These are phyloP conservation scores for Fusarium vanettenii DNA, from an alignment of 2,329 filamentous ascomycete species.

Conservation along the genomic window DNA sequence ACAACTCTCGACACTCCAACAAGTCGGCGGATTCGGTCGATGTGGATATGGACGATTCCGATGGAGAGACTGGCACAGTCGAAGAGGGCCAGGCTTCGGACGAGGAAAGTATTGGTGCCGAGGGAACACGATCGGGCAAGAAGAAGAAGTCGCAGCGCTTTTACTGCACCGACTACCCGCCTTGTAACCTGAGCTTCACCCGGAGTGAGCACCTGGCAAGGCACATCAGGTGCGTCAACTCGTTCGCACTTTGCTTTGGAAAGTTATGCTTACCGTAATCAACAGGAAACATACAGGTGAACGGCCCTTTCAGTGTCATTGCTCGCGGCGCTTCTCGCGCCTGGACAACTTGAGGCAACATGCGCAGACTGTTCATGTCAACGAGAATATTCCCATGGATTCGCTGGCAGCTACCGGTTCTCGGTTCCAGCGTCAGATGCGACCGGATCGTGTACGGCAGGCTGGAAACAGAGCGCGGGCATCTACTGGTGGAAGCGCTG, in stretches of 20 bases:
- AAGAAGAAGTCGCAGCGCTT: slow-evolving; percentile 98
- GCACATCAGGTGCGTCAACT: slow-evolving; percentile 79
- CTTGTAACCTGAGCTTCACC: slow-evolving; percentile 94
- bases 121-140: slow-evolving; percentile 78
- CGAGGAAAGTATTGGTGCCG: slow-evolving; percentile 71
- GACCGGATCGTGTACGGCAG: slow-evolving; percentile 85
- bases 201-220: slow-evolving; percentile 94
- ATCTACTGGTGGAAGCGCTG: slow-evolving; percentile 79
- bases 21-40: slow-evolving; percentile 75
- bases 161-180: slow-evolving; percentile 94
- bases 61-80: slow-evolving; percentile 66
- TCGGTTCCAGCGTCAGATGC: slow-evolving; percentile 90
- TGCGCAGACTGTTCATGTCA: slow-evolving; percentile 96
- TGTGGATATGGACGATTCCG: slow-evolving; percentile 81
- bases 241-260: background rate
- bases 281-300: slow-evolving; percentile 95
- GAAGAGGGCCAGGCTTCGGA: slow-evolving; percentile 71
- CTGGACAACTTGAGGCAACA: slow-evolving; percentile 96
- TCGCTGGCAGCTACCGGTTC: slow-evolving; percentile 94
- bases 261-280: slow-evolving; percentile 16
- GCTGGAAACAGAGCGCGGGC: slow-evolving; percentile 79
- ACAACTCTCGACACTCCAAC: slow-evolving; percentile 70
- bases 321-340: slow-evolving; percentile 89
- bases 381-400: slow-evolving; percentile 94
- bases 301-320: slow-evolving; percentile 96